Conservation (phyloP, 2,329 filamentous ascomycete genomes). For the Aschersonia sp. region DNA sequence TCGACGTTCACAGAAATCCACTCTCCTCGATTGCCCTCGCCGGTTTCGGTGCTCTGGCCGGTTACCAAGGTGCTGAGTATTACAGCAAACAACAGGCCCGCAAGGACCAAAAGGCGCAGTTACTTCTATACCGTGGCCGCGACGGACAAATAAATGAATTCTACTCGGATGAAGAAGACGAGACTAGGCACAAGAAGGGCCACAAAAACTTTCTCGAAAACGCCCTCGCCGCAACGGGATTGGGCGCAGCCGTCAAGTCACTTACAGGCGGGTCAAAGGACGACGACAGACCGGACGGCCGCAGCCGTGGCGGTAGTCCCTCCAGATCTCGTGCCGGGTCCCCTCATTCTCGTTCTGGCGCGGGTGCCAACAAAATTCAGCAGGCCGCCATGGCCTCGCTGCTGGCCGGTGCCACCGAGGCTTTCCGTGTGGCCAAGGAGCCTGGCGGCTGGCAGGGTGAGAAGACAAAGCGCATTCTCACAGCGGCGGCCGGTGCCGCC, state of each 20-base stretch:
- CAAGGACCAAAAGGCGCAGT: slow-evolving; percentile 39
- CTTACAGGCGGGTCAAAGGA: slow-evolving; percentile 32
- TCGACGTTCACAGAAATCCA: slow-evolving; percentile 40
- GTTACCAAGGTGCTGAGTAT: slow-evolving; percentile 47
- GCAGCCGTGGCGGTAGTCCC: slow-evolving; percentile 32
- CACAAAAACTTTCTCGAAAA: slow-evolving; percentile 51
- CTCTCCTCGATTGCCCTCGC: slow-evolving; percentile 46
- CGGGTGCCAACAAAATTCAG: slow-evolving; percentile 45
- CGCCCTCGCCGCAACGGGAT: slow-evolving; percentile 45
- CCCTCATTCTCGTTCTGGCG: slow-evolving; percentile 27
- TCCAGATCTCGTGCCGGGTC: slow-evolving; percentile 34
- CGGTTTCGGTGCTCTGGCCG: slow-evolving; percentile 48
- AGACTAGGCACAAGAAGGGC: slow-evolving; percentile 40
- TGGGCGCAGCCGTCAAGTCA: slow-evolving; percentile 46
- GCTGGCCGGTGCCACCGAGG: slow-evolving; percentile 79
- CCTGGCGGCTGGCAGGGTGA: slow-evolving; percentile 80
- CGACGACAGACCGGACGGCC: slow-evolving; percentile 24
- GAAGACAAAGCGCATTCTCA: slow-evolving; percentile 83
- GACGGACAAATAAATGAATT: slow-evolving; percentile 38
- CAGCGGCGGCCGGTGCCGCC: slow-evolving; percentile 72
- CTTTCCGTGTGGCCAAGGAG: slow-evolving; percentile 79
- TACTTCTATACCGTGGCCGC: slow-evolving; percentile 37
- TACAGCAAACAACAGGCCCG: slow-evolving; percentile 47
- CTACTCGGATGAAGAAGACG: slow-evolving; percentile 38
- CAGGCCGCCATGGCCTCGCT: slow-evolving; percentile 86